phyloP scores from a whole-genome alignment of 2,329 filamentous ascomycete species.

The Gliomastix tumulicola region DNA sequence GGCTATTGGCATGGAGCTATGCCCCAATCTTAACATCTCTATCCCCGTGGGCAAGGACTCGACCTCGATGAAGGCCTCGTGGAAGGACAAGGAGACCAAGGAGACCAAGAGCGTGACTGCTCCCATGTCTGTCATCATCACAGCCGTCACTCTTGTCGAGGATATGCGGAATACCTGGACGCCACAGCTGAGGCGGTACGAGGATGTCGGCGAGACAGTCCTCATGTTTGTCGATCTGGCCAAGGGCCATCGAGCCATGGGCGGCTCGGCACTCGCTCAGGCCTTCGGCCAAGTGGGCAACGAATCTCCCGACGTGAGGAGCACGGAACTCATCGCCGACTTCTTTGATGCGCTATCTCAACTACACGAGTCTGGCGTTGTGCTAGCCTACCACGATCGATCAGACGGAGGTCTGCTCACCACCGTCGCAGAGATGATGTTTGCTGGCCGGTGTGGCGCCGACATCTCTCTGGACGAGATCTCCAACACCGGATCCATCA shows the following conservation, averaged over 20 bases:
- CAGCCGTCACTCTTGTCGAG: conserved; percentile 79
- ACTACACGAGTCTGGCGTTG: conserved; percentile 52
- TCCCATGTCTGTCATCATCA: conserved; percentile 84
- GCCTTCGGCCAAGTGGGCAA: conserved; percentile 81
- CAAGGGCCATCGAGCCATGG: conserved; percentile 63
- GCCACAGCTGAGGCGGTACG: conserved; percentile 72
- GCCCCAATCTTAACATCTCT: conserved; percentile 80
- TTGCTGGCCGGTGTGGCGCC: conserved; percentile 84
- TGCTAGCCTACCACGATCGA: conserved; percentile 90
- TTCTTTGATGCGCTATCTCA: conserved; percentile 81
- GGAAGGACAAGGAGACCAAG: conserved; percentile 64
- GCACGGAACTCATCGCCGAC: conserved; percentile 74
- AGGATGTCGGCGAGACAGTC: conserved; percentile 83
- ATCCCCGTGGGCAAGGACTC: conserved; percentile 98
- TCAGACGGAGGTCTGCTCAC: conserved; percentile 92
- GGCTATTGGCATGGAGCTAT: conserved; percentile 87
- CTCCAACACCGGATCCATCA: conserved; percentile 51
- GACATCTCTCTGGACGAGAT: conserved; percentile 78
- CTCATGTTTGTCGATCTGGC: conserved; percentile 90
- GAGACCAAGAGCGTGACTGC: conserved; percentile 81
- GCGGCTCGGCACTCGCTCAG: conserved; percentile 87
- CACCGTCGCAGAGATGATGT: conserved; percentile 94
- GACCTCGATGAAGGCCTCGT: conserved; percentile 97
- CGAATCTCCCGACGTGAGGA: conserved; percentile 78
- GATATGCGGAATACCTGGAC: conserved; percentile 89